Evolutionary conservation across 2,329 filamentous ascomycete species (phyloP).

Genomic region (Chrysoporthe austroafricana): DNA sequence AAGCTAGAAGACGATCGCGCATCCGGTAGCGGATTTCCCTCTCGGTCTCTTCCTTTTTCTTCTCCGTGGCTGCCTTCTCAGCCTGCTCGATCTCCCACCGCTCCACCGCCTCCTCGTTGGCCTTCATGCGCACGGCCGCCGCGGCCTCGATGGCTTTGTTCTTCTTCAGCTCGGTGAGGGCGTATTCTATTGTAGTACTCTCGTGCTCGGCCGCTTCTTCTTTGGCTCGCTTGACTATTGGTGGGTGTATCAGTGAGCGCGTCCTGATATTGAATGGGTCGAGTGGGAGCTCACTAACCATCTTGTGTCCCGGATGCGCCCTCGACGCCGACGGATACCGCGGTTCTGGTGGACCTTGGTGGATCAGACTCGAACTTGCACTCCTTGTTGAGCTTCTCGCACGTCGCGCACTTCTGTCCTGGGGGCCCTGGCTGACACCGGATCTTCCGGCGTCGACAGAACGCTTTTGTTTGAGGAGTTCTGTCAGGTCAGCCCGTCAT

Average conservation of each 20-base stretch:
- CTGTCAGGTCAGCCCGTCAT: constrained; percentile 20
- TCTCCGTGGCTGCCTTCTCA: constrained; percentile 51
- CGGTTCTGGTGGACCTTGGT: constrained; percentile 58
- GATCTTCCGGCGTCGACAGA: constrained; percentile 92
- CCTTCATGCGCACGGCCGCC: constrained; percentile 48
- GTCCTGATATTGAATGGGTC: background rate
- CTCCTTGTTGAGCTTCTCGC: constrained; percentile 91
- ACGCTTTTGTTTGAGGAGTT: constrained; percentile 56
- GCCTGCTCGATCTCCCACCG: constrained; percentile 55
- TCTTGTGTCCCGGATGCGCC: constrained; percentile 44
- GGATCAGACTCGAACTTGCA: constrained; percentile 88
- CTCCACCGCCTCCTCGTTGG: constrained; percentile 55
- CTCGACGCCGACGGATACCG: constrained; percentile 48
- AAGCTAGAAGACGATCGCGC: constrained; percentile 60
- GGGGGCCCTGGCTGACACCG: constrained; percentile 80
- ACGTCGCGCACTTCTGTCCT: constrained; percentile 81
- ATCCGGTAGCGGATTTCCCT: constrained; percentile 59
- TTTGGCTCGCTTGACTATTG: constrained; percentile 44
- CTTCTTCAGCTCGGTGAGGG: constrained; percentile 51
- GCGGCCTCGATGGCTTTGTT: constrained; percentile 51
- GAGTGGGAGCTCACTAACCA: constrained; percentile 16
- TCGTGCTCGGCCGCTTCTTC: constrained; percentile 54
- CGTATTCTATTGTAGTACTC: constrained; percentile 56
- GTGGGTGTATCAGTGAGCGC: background rate
- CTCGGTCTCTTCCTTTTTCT: constrained; percentile 53